These are phyloP conservation scores for Drechslerella dactyloides DNA, from an alignment of 2,329 filamentous ascomycete species.

Conservation along the genomic window DNA sequence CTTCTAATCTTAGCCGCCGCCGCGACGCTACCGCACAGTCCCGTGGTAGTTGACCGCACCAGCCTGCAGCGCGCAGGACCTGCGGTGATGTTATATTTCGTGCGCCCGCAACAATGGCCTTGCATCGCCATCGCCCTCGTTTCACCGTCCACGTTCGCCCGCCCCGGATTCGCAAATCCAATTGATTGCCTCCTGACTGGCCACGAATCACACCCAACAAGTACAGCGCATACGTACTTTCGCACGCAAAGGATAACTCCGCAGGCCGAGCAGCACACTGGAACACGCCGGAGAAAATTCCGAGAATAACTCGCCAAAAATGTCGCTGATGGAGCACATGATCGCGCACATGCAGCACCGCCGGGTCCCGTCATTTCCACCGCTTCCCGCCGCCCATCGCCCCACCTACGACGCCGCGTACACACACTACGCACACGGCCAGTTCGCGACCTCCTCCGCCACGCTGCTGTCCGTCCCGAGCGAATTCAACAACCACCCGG, in stretches of 20 bases:
- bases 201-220: too few relatives aligned
- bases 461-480: conserved; percentile 39
- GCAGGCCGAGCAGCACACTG: too few relatives aligned
- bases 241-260: too few relatives aligned
- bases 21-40: neutral
- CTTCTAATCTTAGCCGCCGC: conserved; percentile 4
- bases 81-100: neutral
- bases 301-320: conserved; percentile 3
- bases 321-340: conserved; percentile 49
- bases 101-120: neutral
- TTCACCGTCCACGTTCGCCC: neutral
- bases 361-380: conserved; percentile 36
- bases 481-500: conserved; percentile 42
- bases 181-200: neutral
- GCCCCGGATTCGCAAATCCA: neutral
- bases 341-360: conserved; percentile 50
- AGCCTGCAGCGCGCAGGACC: neutral
- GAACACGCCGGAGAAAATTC: too few relatives aligned
- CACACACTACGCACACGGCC: conserved; percentile 43
- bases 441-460: conserved; percentile 44
- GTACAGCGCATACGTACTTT: neutral
- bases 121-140: neutral
- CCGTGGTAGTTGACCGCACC: neutral
- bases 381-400: conserved; percentile 38
- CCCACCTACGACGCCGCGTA: conserved; percentile 28